phyloP scores from a whole-genome alignment of 495 filamentous ascomycete species.

The Hapsidospora chrysogenum region DNA sequence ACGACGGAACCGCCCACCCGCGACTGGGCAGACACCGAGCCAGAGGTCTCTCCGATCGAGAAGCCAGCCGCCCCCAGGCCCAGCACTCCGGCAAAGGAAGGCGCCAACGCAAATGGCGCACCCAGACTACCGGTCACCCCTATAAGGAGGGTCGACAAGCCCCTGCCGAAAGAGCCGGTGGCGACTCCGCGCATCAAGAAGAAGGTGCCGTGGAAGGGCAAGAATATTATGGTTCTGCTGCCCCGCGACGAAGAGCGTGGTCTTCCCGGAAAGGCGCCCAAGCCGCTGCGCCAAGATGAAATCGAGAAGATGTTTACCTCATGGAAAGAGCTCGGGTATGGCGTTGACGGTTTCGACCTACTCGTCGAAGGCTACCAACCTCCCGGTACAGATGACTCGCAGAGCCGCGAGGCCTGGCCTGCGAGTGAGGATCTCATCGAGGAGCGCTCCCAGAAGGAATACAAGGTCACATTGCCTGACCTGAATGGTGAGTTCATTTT shows the following conservation, averaged over 20 bases:
- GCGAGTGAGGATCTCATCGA: constrained; percentile 38
- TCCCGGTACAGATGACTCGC: constrained; percentile 23
- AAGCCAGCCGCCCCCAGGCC: constrained; percentile 5
- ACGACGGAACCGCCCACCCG: constrained; percentile 4
- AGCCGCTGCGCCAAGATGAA: constrained; percentile 43
- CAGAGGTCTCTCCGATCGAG: too few species aligned
- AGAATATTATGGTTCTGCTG: constrained; percentile 53
- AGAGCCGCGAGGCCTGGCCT: constrained; percentile 63
- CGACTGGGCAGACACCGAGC: background rate
- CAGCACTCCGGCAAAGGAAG: constrained; percentile 12
- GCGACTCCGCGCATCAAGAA: constrained; percentile 31
- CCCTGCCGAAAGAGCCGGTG: constrained; percentile 10
- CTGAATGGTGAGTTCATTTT: constrained; percentile 24
- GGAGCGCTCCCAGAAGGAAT: constrained; percentile 34
- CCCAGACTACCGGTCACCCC: constrained; percentile 18
- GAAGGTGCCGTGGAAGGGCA: constrained; percentile 52
- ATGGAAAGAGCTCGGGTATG: constrained; percentile 64
- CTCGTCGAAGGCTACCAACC: constrained; percentile 19
- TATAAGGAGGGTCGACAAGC: constrained; percentile 19
- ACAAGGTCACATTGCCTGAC: constrained; percentile 61
- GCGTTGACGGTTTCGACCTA: constrained; percentile 55
- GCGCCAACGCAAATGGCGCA: constrained; percentile 10
- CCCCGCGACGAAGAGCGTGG: constrained; percentile 52
- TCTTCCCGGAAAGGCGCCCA: constrained; percentile 35
- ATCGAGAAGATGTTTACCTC: constrained; percentile 46